Percentiles rank a stretch among this genome's conserved stretches.
Evolutionary conservation across 768 basidiomycete genomes (phyloP).

Genomic region (Hirschioporus abietinus): DNA sequence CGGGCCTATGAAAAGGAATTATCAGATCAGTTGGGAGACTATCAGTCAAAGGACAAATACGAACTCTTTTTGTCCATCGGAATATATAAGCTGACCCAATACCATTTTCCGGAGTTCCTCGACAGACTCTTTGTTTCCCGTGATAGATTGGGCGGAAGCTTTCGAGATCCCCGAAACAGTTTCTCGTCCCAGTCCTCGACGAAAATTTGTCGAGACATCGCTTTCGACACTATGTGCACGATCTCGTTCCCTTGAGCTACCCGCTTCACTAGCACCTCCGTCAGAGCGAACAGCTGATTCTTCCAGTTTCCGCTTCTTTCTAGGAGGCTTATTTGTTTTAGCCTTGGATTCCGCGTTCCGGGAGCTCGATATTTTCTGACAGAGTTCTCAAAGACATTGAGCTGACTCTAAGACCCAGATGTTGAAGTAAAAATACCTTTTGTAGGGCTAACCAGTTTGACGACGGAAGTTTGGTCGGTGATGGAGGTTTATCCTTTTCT

Average conservation of each 20-base stretch:
- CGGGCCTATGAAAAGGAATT: conserved; percentile 39
- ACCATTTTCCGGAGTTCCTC: conserved; percentile 47
- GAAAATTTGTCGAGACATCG: conserved; percentile 2
- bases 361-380: conserved; percentile 14
- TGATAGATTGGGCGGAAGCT: conserved; percentile 19
- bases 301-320: conserved; percentile 12
- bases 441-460: conserved; percentile 57
- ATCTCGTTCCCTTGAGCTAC: background rate
- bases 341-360: conserved; percentile 7
- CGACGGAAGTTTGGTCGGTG: conserved; percentile 29
- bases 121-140: conserved; percentile 46
- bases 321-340: conserved; percentile 9
- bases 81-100: conserved; percentile 37
- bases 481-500: background rate
- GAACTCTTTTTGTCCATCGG: conserved; percentile 39
- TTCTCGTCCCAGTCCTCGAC: conserved; percentile 9
- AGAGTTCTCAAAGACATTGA: conserved; percentile 7
- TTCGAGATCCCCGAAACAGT: conserved; percentile 1
- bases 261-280: background rate
- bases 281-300: conserved; percentile 2
- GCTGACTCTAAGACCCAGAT: background rate
- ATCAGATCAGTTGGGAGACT: conserved; percentile 8
- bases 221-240: background rate
- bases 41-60: conserved; percentile 18
- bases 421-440: conserved; percentile 33